phyloP scores from a whole-genome alignment of 1,139 yeast genomes.

The Yamadazyma epiphylla region DNA sequence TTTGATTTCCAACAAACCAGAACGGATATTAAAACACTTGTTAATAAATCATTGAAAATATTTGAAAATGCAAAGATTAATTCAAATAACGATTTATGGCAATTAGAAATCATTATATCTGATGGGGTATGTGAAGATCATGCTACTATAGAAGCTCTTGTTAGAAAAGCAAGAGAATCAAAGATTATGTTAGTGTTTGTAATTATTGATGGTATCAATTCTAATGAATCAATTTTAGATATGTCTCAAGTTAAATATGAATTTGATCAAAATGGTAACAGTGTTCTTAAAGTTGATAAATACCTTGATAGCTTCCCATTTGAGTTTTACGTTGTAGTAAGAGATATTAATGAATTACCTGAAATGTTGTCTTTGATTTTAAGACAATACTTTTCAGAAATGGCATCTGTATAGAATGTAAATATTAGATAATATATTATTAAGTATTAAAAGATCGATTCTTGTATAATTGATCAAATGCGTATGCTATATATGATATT shows the following conservation, averaged over 20 bases:
- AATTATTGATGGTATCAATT: constrained; percentile 83
- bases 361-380: constrained; percentile 85
- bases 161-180: constrained; percentile 88
- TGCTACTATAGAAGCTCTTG: constrained; percentile 72
- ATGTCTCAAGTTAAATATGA: constrained; percentile 88
- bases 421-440: no score
- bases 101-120: constrained; percentile 83
- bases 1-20: constrained; percentile 87
- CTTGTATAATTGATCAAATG: constrained; percentile 1
- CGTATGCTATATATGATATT: not conserved
- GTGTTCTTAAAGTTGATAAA: constrained; percentile 72
- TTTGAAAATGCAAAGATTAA: constrained; percentile 67
- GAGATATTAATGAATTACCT: constrained; percentile 85
- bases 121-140: constrained; percentile 98
- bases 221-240: constrained; percentile 83
- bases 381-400: constrained; percentile 86
- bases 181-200: constrained; percentile 95
- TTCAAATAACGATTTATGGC: constrained; percentile 76
- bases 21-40: constrained; percentile 77
- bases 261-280: constrained; percentile 66
- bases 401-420: constrained; percentile 31
- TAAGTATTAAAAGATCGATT: no score
- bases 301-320: constrained; percentile 95
- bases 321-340: constrained; percentile 92
- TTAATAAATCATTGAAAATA: constrained; percentile 65